These are phyloP conservation scores for Thalassiosira ordinaria DNA, from an alignment of 352 stramenopile species.

Conservation along the genomic window DNA sequence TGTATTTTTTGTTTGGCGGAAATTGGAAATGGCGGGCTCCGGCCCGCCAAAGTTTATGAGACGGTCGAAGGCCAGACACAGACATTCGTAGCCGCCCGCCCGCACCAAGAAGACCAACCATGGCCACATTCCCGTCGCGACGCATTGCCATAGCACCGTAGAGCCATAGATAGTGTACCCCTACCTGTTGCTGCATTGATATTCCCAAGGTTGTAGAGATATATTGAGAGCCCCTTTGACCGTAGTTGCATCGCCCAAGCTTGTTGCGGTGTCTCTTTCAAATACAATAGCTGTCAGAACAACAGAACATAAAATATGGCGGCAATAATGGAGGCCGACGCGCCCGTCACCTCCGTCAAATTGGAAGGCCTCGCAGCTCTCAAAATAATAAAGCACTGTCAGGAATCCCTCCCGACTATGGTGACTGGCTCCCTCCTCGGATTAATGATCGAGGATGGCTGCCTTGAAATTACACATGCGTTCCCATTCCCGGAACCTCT, in stretches of 20 bases:
- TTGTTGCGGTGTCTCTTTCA: too few species aligned
- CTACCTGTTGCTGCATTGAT: not conserved
- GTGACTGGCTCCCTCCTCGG: constrained; percentile 96
- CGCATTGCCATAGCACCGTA: too few species aligned
- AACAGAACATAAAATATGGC: constrained; percentile 59
- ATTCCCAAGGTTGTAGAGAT: not conserved
- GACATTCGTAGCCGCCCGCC: too few species aligned
- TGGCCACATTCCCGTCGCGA: too few species aligned
- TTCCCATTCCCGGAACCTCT: constrained; percentile 92
- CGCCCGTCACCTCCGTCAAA: constrained; percentile 74
- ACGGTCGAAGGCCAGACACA: too few species aligned
- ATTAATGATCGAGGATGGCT: constrained; percentile 89
- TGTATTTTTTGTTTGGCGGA: too few species aligned
- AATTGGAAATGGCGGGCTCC: too few species aligned
- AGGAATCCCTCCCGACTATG: constrained; percentile 92
- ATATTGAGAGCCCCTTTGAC: not conserved
- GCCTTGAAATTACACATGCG: constrained; percentile 96
- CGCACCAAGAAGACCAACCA: too few species aligned
- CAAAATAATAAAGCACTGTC: constrained; percentile 97
- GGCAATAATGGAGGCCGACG: constrained; percentile 67
- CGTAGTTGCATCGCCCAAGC: not conserved
- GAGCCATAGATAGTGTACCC: too few species aligned
- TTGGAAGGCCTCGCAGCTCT: constrained; percentile 84
- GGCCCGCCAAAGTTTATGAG: too few species aligned
- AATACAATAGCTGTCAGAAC: constrained; percentile 1